A percentile compares a stretch with the other conserved stretches of the same genome.
Conservation (phyloP, 2,329 filamentous ascomycete genomes). For the Colletotrichum spinosum region DNA sequence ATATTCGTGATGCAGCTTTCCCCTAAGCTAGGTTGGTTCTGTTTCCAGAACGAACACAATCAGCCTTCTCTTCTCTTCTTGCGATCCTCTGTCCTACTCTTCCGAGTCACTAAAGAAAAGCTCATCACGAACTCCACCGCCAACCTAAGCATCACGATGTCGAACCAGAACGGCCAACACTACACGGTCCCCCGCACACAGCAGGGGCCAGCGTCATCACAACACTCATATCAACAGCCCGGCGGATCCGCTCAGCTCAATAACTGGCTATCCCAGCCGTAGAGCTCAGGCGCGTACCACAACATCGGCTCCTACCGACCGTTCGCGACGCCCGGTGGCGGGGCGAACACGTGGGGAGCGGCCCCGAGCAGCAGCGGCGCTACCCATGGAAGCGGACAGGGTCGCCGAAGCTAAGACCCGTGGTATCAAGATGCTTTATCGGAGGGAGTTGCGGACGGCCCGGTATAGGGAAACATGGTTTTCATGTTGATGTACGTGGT, state of each 20-base stretch:
- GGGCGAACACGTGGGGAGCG: neutral
- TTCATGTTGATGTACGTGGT: neutral
- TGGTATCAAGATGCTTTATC: neutral
- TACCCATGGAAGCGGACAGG: conserved; percentile 17
- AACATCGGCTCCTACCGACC: conserved; percentile 10
- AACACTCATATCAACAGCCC: conserved; percentile 8
- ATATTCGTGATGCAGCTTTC: no score
- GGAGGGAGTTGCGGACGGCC: no score
- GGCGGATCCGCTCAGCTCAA: conserved; percentile 11
- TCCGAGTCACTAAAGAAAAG: no score
- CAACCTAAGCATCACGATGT: conserved; percentile 6
- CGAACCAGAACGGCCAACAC: conserved; percentile 3
- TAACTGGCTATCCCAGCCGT: conserved; percentile 17
- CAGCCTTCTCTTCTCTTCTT: no score
- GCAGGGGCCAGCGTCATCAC: neutral
- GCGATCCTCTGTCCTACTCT: no score
- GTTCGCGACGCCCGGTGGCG: neutral
- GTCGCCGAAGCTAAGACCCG: neutral
- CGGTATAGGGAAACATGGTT: neutral
- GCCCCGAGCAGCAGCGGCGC: conserved; percentile 22
- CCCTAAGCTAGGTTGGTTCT: no score
- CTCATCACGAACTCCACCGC: no score
- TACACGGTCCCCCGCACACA: conserved; percentile 6
- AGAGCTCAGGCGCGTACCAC: conserved; percentile 10
- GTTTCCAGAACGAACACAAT: no score